These are phyloP conservation scores for Nicotiana benthamiana DNA, from an alignment of 257 asterid genomes.

Conservation along the genomic window DNA sequence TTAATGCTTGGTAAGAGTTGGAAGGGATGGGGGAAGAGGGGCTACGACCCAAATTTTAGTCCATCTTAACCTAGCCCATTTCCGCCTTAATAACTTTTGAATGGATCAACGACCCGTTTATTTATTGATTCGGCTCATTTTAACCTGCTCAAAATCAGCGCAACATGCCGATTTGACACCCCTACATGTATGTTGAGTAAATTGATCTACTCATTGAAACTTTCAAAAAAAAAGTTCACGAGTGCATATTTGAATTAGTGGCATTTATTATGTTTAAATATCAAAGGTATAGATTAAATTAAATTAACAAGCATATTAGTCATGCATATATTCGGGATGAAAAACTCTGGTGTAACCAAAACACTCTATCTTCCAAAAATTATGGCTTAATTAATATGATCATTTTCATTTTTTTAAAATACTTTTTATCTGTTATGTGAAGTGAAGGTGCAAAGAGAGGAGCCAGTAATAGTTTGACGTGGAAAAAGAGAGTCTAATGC, in stretches of 20 bases:
- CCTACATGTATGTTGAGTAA: neutral
- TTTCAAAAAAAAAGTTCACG: no score
- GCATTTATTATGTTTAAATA: neutral
- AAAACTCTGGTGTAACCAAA: neutral
- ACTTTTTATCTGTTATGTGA: no score
- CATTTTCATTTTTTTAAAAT: neutral
- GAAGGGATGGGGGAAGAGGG: rapidly evolving
- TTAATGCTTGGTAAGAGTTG: no score
- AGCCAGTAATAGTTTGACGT: neutral
- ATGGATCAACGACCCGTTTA: no score
- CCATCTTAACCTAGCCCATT: no score
- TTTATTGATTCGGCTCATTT: no score
- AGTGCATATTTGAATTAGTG: neutral
- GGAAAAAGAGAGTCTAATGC: neutral
- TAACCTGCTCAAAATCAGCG: no score
- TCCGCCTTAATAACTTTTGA: no score
- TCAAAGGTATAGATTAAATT: neutral
- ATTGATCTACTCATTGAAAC: neutral
- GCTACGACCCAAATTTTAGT: no score
- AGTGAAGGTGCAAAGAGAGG: no score
- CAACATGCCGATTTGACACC: no score
- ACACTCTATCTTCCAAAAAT: neutral
- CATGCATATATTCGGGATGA: neutral
- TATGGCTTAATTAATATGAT: neutral
- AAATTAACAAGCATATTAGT: neutral